Evolutionary conservation across 768 basidiomycete genomes (phyloP).

Genomic region (Lactarius sanguifluus): DNA sequence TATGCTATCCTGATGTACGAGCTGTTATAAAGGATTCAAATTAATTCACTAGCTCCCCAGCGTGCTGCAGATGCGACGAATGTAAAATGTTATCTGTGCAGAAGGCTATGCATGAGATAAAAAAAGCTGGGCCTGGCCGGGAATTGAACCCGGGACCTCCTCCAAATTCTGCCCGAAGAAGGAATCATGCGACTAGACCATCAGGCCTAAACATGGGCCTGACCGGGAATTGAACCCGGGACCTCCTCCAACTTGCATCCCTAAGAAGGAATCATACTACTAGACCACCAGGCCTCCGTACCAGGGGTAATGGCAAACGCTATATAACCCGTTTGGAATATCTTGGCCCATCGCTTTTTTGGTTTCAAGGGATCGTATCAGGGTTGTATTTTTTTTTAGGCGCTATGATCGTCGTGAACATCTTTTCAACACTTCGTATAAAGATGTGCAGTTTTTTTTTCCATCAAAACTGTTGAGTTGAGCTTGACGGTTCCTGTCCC

Average conservation of each 20-base stretch:
- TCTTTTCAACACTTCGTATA: background rate
- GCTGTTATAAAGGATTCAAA: background rate
- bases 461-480: background rate
- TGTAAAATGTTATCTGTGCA: background rate
- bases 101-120: background rate
- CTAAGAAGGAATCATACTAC: slow-evolving; percentile 31
- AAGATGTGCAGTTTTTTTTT: background rate
- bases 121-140: slow-evolving; percentile 60
- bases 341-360: no score
- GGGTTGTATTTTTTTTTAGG: background rate
- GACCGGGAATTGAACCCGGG: slow-evolving; percentile 87
- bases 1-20: slow-evolving; percentile 2
- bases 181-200: slow-evolving; percentile 30
- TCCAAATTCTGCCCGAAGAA: slow-evolving; percentile 43
- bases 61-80: background rate
- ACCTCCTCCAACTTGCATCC: slow-evolving; percentile 62
- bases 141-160: slow-evolving; percentile 90
- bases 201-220: slow-evolving; percentile 47
- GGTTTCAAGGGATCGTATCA: background rate
- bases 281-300: slow-evolving; percentile 26
- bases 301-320: background rate
- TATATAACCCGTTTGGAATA: background rate
- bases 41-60: background rate
- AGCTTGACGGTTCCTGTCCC: background rate
- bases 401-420: no score